Evolutionary conservation across 2,329 filamentous ascomycete genomes (phyloP).

Genomic region (Didymella glomerata): DNA sequence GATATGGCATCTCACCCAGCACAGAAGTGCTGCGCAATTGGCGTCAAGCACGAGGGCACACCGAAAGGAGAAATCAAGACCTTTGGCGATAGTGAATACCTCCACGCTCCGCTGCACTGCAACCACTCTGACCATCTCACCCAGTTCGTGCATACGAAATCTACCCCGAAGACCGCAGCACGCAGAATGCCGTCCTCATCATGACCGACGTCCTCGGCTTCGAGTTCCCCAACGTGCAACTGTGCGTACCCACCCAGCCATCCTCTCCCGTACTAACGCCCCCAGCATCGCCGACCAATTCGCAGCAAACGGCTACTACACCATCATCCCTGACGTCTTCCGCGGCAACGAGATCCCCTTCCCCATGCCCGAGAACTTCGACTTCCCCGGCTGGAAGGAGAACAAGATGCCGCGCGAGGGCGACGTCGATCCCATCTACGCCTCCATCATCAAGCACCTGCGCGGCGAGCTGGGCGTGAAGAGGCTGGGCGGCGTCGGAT

Average conservation of each 20-base stretch:
- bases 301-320: conserved; percentile 75
- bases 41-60: conserved; percentile 62
- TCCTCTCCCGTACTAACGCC: conserved; percentile 5
- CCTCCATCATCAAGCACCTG: conserved; percentile 65
- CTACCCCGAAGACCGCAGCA: conserved; percentile 62
- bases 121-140: conserved; percentile 1
- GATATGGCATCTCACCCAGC: conserved; percentile 63
- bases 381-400: conserved; percentile 61
- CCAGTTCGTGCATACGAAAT: conserved; percentile 66
- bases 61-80: conserved; percentile 58
- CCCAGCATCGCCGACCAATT: conserved; percentile 73
- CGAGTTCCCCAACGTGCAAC: conserved; percentile 60
- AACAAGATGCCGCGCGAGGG: conserved; percentile 50
- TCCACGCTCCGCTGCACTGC: neutral
- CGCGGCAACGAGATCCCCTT: conserved; percentile 68
- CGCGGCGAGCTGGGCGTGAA: conserved; percentile 61
- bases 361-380: conserved; percentile 60
- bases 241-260: conserved; percentile 33
- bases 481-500: conserved; percentile 71
- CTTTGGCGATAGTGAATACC: conserved; percentile 55
- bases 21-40: conserved; percentile 57
- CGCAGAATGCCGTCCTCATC: conserved; percentile 65
- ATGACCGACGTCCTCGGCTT: conserved; percentile 66
- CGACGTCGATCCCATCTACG: conserved; percentile 63
- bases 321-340: conserved; percentile 75